Conservation (phyloP, 257 asterid genomes). For the Orobanche coerulescens region DNA sequence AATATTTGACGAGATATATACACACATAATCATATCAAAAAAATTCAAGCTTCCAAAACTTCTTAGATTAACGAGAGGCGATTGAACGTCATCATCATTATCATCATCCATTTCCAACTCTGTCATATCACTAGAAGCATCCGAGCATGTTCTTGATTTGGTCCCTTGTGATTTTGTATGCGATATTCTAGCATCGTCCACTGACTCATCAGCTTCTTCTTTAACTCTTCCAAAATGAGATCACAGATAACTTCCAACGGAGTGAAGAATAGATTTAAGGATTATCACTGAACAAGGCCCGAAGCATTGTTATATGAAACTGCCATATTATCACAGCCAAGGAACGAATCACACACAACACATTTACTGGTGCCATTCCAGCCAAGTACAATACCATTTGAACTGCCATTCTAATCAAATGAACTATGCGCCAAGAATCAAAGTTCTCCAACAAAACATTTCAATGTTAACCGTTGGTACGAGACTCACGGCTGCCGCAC, state of each 20-base stretch:
- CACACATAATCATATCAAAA: background rate
- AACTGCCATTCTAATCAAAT: too few species aligned
- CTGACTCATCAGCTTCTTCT: constrained; percentile 37
- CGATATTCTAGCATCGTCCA: constrained; percentile 24
- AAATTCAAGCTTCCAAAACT: constrained; percentile 29
- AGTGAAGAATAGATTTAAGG: background rate
- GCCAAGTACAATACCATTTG: too few species aligned
- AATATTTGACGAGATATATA: background rate
- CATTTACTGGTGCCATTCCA: too few species aligned
- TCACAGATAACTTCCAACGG: background rate
- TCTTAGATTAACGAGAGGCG: constrained; percentile 30
- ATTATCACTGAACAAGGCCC: background rate
- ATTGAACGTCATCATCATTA: constrained; percentile 71
- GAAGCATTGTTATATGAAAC: background rate
- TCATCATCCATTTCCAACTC: constrained; percentile 40
- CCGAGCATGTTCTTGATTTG: constrained; percentile 34
- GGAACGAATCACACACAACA: too few species aligned
- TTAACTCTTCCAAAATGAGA: constrained; percentile 39
- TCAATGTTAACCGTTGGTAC: too few species aligned
- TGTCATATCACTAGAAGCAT: constrained; percentile 49
- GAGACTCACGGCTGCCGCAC: too few species aligned
- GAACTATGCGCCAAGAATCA: too few species aligned
- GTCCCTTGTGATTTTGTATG: constrained; percentile 27
- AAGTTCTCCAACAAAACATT: too few species aligned
- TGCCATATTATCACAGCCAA: too few species aligned